phyloP scores from a whole-genome alignment of 2,329 filamentous ascomycete species.

The Phaeosphaeriaceae sp. region DNA sequence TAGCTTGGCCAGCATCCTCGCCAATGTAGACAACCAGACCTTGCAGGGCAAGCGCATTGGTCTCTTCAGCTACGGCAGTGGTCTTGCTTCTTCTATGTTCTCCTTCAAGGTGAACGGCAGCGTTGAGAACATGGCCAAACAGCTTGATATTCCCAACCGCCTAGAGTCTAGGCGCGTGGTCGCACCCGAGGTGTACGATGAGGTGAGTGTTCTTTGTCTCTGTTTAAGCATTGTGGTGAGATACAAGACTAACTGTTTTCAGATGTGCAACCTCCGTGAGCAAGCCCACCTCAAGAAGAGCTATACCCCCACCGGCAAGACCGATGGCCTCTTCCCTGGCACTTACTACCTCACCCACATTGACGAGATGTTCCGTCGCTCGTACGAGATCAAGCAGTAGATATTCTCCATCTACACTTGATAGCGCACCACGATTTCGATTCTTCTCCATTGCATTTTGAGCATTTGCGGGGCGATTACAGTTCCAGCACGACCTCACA shows the following conservation, averaged over 20 bases:
- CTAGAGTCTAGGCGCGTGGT: constrained; percentile 55
- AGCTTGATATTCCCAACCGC: constrained; percentile 56
- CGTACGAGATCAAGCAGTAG: constrained; percentile 59
- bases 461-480: constrained; percentile 45
- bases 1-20: constrained; percentile 56
- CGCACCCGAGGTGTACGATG: constrained; percentile 58
- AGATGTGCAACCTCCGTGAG: constrained; percentile 62
- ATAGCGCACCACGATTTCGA: constrained; percentile 18
- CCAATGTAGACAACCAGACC: constrained; percentile 54
- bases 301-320: constrained; percentile 54
- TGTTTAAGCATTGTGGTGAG: constrained; percentile 15
- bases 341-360: constrained; percentile 60
- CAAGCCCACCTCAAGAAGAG: constrained; percentile 59
- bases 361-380: constrained; percentile 60
- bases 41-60: constrained; percentile 60
- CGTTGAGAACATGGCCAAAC: constrained; percentile 55
- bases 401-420: constrained; percentile 13
- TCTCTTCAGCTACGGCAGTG: constrained; percentile 61
- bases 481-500: constrained; percentile 37
- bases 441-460: constrained; percentile 40
- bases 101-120: constrained; percentile 57
- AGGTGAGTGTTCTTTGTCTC: constrained; percentile 38
- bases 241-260: constrained; percentile 31
- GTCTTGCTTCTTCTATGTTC: constrained; percentile 60
- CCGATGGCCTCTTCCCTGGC: constrained; percentile 54